Base-by-base conservation (phyloP, 148 eudicot genomes). In the Diospyros kaki region DNA sequence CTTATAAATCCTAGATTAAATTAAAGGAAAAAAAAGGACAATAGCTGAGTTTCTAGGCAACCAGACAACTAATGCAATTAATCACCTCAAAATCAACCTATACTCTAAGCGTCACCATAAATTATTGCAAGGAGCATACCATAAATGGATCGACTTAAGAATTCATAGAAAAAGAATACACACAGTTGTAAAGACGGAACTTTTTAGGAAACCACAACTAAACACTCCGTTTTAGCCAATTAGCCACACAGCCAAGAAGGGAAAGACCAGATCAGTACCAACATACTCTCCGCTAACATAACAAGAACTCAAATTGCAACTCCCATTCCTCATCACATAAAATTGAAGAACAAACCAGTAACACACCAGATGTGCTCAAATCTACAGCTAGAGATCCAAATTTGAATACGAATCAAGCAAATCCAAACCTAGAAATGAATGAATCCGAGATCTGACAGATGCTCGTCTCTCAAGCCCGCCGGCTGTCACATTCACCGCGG, bases 401-500 rank as follows among this genome's bases (percentile, higher is more conserved):
- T 68, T 68, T 13, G 4, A 15, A 54, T 3, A 41, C 5, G 13
- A 14, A 40, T 40, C 61, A 52, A 43, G 48, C 52, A 13, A 54
- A 53, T 74, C 54, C 77, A 43, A 54, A 74, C 53, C 69, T 41
- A 17, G 42, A 62, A 28, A 28, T 28, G 28, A 28, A 28, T 28
- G 28, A 10, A 13, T 12, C 53, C 70, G 39, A 64, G 77, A 74
- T 74, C 77, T 64, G 71, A 74, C 28, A 54, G 44, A 6, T 66
- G 18, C 51, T 42, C 69, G 42, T 44, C 10, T 55, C 41, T 54
- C 58, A 28, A 60, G 28, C 40, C 52, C 56, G 52, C 11, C 17
- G 40, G 61, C 12, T 11, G 53, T 2, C 11, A 42, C 44, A 71
- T 73, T 85, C 81, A 78, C 82, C 71, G 81, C 77, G 77, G 83